Conservation (phyloP, 2,329 filamentous ascomycete genomes). For the Colletotrichum musicola region DNA sequence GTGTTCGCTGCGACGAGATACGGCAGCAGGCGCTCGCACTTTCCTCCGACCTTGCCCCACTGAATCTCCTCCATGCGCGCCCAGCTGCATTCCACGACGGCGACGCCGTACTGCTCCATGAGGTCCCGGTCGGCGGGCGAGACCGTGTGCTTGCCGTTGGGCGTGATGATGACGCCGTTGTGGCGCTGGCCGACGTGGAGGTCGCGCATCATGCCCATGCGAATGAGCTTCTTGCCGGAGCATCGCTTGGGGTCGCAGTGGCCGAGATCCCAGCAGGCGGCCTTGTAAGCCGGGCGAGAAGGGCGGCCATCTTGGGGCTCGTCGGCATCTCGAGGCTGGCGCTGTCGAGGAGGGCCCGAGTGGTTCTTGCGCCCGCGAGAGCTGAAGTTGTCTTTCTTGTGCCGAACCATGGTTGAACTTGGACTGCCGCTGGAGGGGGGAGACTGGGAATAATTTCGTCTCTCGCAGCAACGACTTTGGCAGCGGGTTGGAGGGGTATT, state of each 20-base stretch:
- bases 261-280: conserved; percentile 96
- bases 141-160: conserved; percentile 88
- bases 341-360: conserved; percentile 65
- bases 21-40: conserved; percentile 89
- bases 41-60: conserved; percentile 91
- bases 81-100: conserved; percentile 98
- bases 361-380: conserved; percentile 79
- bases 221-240: conserved; percentile 95
- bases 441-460: not conserved
- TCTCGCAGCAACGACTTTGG: not conserved
- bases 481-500: conserved; percentile 4
- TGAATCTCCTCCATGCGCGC: conserved; percentile 92
- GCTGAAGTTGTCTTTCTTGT: conserved; percentile 89
- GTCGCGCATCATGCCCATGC: conserved; percentile 92
- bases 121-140: conserved; percentile 86
- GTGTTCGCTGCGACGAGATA: conserved; percentile 97
- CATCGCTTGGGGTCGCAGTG: conserved; percentile 98
- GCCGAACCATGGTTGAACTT: conserved; percentile 80
- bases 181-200: conserved; percentile 93
- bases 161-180: conserved; percentile 91
- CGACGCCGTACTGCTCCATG: conserved; percentile 89
- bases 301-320: conserved; percentile 42
- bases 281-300: conserved; percentile 77
- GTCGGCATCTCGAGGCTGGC: conserved; percentile 58
- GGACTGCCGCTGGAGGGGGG: not conserved